phyloP scores from a whole-genome alignment of 1,139 yeast genomes.

The Kodamaea anthophila region DNA sequence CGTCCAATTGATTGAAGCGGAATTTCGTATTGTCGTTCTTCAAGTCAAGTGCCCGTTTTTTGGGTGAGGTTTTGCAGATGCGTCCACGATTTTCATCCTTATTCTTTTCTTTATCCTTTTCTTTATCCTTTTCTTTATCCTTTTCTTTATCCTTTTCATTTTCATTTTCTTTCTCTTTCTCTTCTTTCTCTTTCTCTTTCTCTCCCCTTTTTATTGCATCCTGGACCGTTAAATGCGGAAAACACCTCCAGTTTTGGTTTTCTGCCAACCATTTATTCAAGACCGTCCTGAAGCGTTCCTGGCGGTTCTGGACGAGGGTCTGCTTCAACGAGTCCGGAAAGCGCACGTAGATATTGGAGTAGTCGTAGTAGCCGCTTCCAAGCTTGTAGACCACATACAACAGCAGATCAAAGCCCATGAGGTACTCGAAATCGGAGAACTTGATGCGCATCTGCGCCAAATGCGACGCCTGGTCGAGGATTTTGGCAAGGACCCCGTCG shows the following conservation, averaged over 20 bases:
- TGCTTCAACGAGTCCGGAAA: slow-evolving; percentile 9
- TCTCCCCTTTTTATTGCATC: slow-evolving; percentile 6
- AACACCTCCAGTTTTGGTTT: slow-evolving; percentile 3
- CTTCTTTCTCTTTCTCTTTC: neutral
- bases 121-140: neutral
- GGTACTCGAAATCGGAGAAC: slow-evolving; percentile 12
- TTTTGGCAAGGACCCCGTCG: slow-evolving; percentile 16
- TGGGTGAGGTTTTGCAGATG: no score
- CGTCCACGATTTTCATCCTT: no score
- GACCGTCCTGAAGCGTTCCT: slow-evolving; percentile 5
- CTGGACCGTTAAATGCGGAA: slow-evolving; percentile 3
- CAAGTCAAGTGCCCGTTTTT: slow-evolving; percentile 10
- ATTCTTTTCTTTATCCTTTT: neutral
- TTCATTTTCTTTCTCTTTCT: neutral
- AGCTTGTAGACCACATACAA: slow-evolving; percentile 13
- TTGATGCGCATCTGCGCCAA: slow-evolving; percentile 15
- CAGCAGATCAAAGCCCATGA: slow-evolving; percentile 13
- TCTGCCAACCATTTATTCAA: slow-evolving; percentile 10
- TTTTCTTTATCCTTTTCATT: neutral
- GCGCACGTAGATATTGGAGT: slow-evolving; percentile 7
- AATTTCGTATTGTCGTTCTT: slow-evolving; percentile 30
- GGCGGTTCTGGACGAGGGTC: slow-evolving; percentile 7
- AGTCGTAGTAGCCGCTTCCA: slow-evolving; percentile 5
- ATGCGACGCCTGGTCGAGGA: slow-evolving; percentile 17
- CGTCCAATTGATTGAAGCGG: slow-evolving; percentile 23